Percentiles rank a stretch among this genome's conserved stretches.
phyloP scores from a whole-genome alignment of 441 rosid species.

The Sinapis alba region DNA sequence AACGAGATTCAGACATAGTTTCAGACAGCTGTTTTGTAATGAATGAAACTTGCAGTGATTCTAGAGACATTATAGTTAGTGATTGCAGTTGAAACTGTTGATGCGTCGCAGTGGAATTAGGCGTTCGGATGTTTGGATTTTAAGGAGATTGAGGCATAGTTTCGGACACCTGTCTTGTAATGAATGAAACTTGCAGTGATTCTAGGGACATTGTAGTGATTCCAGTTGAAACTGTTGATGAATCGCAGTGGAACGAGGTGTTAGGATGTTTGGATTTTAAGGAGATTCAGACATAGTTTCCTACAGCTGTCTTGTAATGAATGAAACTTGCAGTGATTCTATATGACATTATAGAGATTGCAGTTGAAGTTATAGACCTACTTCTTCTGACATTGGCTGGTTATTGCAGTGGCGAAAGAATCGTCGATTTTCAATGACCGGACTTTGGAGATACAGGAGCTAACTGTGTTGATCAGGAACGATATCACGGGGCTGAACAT shows the following conservation, averaged over 20 bases:
- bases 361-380: background rate
- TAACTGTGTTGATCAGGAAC: slow-evolving; percentile 79
- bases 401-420: slow-evolving; percentile 70
- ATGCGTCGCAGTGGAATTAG: background rate
- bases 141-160: slow-evolving; percentile 12
- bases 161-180: slow-evolving; percentile 11
- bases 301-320: slow-evolving; percentile 6
- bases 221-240: background rate
- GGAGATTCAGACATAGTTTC: slow-evolving; percentile 19
- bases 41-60: background rate
- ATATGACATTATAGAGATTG: too few relatives aligned
- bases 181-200: background rate
- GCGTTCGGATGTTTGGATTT: background rate
- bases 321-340: background rate
- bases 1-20: slow-evolving; percentile 14
- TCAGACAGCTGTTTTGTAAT: background rate
- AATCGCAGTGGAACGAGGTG: too few relatives aligned
- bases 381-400: background rate
- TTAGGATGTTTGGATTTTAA: too few relatives aligned
- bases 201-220: background rate
- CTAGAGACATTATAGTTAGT: background rate
- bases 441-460: slow-evolving; percentile 75
- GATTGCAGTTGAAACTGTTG: background rate
- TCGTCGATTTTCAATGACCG: slow-evolving; percentile 95
- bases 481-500: slow-evolving; percentile 70